These are phyloP conservation scores for Phytopythium oedochilum DNA, from an alignment of 352 stramenopile species.

Conservation along the genomic window DNA sequence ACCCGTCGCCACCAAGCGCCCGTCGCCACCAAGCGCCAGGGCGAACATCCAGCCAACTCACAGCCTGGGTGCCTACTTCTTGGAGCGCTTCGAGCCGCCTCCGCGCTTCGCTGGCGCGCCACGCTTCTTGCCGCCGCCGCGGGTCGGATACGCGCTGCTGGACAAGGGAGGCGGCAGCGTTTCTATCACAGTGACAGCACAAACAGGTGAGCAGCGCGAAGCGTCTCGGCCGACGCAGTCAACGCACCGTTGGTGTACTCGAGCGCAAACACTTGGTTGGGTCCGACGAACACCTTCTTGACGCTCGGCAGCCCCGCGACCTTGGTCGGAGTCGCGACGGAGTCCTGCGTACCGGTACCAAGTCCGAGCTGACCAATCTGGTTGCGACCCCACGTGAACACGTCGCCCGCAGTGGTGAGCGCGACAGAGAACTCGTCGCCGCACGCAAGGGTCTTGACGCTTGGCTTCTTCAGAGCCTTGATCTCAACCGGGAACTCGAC, in stretches of 20 bases:
- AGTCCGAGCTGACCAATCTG: constrained; percentile 68
- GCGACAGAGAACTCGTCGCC: constrained; percentile 68
- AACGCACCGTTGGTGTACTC: constrained; percentile 68
- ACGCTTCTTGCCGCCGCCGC: constrained; percentile 15
- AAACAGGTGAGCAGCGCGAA: not conserved
- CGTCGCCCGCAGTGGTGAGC: constrained; percentile 38
- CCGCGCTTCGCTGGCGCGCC: constrained; percentile 8
- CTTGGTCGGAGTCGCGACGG: constrained; percentile 45
- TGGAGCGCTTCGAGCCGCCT: constrained; percentile 24
- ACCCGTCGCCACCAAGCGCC: too few species aligned
- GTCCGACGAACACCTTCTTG: constrained; percentile 53
- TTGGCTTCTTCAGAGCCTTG: constrained; percentile 6
- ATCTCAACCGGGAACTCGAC: constrained; percentile 33
- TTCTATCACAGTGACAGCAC: constrained; percentile 16
- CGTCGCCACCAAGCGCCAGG: too few species aligned
- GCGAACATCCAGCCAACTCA: too few species aligned
- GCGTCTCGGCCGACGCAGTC: not conserved
- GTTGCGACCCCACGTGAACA: constrained; percentile 73
- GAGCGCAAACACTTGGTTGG: constrained; percentile 75
- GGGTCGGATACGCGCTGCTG: constrained; percentile 7
- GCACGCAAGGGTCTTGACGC: constrained; percentile 40
- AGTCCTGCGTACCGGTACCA: constrained; percentile 25
- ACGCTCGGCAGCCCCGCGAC: constrained; percentile 46
- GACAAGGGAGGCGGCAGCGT: constrained; percentile 40
- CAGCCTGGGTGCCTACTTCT: constrained; percentile 18